These are phyloP conservation scores for Fusarium sp. DNA, from an alignment of 2,329 filamentous ascomycete species.

Conservation along the genomic window DNA sequence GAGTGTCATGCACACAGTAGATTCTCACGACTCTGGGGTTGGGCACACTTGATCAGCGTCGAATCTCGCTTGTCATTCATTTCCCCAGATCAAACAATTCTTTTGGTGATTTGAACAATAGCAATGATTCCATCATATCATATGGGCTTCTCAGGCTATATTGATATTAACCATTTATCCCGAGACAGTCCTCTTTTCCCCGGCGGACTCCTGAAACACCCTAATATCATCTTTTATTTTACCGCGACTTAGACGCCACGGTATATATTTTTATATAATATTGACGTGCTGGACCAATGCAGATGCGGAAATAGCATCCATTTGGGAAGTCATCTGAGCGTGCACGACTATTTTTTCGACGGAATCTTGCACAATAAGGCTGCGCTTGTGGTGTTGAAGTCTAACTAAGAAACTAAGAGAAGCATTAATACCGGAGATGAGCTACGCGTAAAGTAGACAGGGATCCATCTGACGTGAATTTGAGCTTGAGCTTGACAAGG, in stretches of 20 bases:
- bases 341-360: neutral
- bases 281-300: neutral
- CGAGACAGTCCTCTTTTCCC: conserved; percentile 20
- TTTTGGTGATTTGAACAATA: neutral
- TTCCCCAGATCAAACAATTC: neutral
- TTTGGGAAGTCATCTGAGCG: neutral
- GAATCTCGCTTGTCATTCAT: conserved; percentile 27
- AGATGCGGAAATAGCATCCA: neutral
- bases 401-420: neutral
- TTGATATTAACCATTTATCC: conserved; percentile 7
- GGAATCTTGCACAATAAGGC: neutral
- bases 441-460: conserved; percentile 35
- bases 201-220: conserved; percentile 37
- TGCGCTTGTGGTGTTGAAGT: neutral
- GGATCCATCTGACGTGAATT: conserved; percentile 43
- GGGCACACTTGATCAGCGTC: neutral
- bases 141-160: neutral
- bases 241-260: conserved; percentile 10
- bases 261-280: neutral
- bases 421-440: conserved; percentile 44
- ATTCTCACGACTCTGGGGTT: neutral
- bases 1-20: neutral
- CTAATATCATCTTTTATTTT: conserved; percentile 25
- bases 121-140: neutral
- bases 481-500: conserved; percentile 43